A percentile compares a stretch with the other conserved stretches of the same genome.
Conservation (phyloP, 2,329 filamentous ascomycete genomes). For the Colletotrichum shisoi region DNA sequence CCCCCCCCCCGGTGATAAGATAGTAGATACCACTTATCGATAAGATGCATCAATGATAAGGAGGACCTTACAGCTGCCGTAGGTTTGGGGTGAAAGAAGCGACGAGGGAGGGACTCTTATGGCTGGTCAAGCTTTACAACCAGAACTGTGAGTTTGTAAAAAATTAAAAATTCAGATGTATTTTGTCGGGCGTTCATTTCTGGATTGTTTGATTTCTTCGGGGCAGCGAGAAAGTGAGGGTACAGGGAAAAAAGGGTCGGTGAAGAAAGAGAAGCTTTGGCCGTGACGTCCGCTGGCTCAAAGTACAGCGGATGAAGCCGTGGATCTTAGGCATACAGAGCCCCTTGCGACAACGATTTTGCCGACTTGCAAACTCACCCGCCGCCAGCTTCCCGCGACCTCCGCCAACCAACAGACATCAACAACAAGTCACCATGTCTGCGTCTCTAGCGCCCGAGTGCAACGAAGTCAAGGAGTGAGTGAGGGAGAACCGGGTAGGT, state of each 20-base stretch:
- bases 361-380: slow-evolving; percentile 25
- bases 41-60: background rate
- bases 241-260: background rate
- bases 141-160: background rate
- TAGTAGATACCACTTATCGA: background rate
- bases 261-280: background rate
- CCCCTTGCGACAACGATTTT: slow-evolving; percentile 24
- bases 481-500: slow-evolving; percentile 15
- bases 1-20: slow-evolving; percentile 26
- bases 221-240: background rate
- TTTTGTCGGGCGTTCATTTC: no score
- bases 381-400: slow-evolving; percentile 2
- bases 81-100: background rate
- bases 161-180: no score
- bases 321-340: slow-evolving; percentile 22
- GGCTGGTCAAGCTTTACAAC: background rate
- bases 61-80: no score
- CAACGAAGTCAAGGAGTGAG: slow-evolving; percentile 94
- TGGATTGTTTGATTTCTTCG: background rate
- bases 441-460: slow-evolving; percentile 94
- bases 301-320: slow-evolving; percentile 33
- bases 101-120: background rate
- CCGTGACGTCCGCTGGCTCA: background rate
- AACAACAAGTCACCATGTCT: slow-evolving; percentile 69
- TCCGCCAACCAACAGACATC: slow-evolving; percentile 14